These are phyloP conservation scores for Thermochaetoides thermophila DNA, from an alignment of 495 filamentous ascomycete genomes.

Conservation along the genomic window DNA sequence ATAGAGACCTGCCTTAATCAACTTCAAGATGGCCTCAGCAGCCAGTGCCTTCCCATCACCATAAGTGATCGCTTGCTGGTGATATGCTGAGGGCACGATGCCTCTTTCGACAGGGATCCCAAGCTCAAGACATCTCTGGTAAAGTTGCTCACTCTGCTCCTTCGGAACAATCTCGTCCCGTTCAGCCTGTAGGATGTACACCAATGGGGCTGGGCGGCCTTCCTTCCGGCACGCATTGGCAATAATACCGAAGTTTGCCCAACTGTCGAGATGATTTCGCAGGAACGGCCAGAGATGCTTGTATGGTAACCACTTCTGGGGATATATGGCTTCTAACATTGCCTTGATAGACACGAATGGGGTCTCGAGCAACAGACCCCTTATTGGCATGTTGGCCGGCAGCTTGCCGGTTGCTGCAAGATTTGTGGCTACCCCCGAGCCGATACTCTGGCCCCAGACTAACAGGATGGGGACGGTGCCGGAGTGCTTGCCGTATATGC, in stretches of 20 bases:
- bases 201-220: conserved; percentile 14
- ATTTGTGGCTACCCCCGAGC: conserved; percentile 43
- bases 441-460: conserved; percentile 74
- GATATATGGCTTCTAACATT: conserved; percentile 63
- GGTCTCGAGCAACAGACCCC: conserved; percentile 55
- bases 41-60: conserved; percentile 27
- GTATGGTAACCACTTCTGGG: conserved; percentile 73
- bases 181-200: conserved; percentile 47
- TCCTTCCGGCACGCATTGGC: conserved; percentile 11
- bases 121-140: conserved; percentile 25
- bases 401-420: conserved; percentile 19
- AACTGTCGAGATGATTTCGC: conserved; percentile 32
- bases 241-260: conserved; percentile 25
- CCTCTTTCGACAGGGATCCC: conserved; percentile 23
- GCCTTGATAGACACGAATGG: conserved; percentile 58
- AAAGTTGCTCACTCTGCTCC: conserved; percentile 38
- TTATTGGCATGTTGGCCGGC: conserved; percentile 11
- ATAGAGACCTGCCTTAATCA: conserved; percentile 9
- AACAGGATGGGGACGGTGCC: conserved; percentile 30
- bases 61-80: conserved; percentile 31
- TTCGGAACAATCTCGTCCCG: conserved; percentile 55
- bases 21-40: conserved; percentile 18
- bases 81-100: conserved; percentile 25
- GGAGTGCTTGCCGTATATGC: conserved; percentile 7
- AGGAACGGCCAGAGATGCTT: conserved; percentile 34